Evolutionary conservation across 1,284 basidiomycete genomes (phyloP), one percentile per base, ranked within the genome.

Genomic region (Irpex lacteus): DNA sequence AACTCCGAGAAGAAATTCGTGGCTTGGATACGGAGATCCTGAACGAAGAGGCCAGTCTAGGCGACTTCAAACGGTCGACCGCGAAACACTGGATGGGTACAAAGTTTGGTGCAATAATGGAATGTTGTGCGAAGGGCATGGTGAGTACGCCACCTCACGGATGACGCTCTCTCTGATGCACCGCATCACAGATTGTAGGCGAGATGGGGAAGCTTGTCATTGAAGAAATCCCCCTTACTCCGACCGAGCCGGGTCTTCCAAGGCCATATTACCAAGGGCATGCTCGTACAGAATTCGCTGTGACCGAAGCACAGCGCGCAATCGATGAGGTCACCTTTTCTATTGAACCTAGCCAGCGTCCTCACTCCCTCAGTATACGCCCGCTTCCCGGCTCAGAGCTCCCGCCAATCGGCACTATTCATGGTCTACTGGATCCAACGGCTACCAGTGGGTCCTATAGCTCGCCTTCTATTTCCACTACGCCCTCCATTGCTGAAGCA

Each of bases 51-150:
- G 88, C 94, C 0, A 84, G 84, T 40, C 73, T 98, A 6, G 87
- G 92, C 1, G 96, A 98, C 74, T 94, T 91, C 74, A 98, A 98
- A 79, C 85, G 96, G 26, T 75, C 81, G 1, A 84, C 84, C 19
- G 81, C 87, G 3, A 87, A 85, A 67, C 82, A 86, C 63, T 94
- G 91, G 75, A 86, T 98, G 82, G 86, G 87, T 1, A 80, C 94
- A 72, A 97, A 97, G 79, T 96, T 96, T 72, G 95, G 94, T 36
- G 95, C 93, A 1, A 76, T 98, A 53, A 78, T 90, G 64, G 96
- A 98, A 77, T 88, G 88, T 63, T 93, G 90, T 56, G 92, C 96
- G 77, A 96, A 95, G 78, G 89, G 94, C 66, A 81, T 80, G 36
- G 89, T 87, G 65, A 63, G 83, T 80, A 1, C 15, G 18, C 13